Base-by-base conservation (phyloP, 192 early-diverging fungal genomes). In the Polychytrium aggregatum region DNA sequence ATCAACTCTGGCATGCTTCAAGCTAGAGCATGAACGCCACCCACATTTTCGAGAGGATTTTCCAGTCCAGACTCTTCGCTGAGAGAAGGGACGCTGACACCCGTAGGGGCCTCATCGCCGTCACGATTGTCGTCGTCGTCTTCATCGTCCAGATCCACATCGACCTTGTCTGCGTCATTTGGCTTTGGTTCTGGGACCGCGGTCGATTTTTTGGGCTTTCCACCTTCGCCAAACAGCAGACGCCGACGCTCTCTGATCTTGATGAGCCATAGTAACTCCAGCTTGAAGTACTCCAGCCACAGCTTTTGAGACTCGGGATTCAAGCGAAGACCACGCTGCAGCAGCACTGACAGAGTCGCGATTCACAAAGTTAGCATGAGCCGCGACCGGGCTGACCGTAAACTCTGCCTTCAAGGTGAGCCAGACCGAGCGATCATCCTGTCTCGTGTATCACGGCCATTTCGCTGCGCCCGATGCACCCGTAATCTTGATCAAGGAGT, bases 281-380 rank as follows among this genome's bases (percentile, higher is more conserved):
- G 74, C 30, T 83, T 79, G 53, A 95, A 92, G 61, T 95, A 98
- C 63, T 94, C 90, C 26, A 79, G 68, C 91, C 91, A 98, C 31
- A 98, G 69, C 48, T 61, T 64, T 48, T 70, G 61, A 48, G 67
- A 57, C 24, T 81, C 71, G 1, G 82, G 68, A 41, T 90, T 95
- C 21, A 96, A 59, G 17, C 92, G 78, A 40, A 98, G 53, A 0
- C 77, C 89, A 2, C 92, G 75, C 60, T 92, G 90, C 52, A 97
- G 54, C 34, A 98, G 63, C 21, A 83, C 76, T 79, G 50, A n/a
- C n/a, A n/a, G n/a, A n/a, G n/a, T n/a, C n/a, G n/a, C n/a, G n/a
- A n/a, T n/a, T n/a, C n/a, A n/a, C n/a, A n/a, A n/a, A n/a, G n/a
- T n/a, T n/a, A n/a, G n/a, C n/a, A n/a, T n/a, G n/a, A n/a, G n/a